phyloP scores from a whole-genome alignment of 148 eudicot species.

The Bassia scoparia region DNA sequence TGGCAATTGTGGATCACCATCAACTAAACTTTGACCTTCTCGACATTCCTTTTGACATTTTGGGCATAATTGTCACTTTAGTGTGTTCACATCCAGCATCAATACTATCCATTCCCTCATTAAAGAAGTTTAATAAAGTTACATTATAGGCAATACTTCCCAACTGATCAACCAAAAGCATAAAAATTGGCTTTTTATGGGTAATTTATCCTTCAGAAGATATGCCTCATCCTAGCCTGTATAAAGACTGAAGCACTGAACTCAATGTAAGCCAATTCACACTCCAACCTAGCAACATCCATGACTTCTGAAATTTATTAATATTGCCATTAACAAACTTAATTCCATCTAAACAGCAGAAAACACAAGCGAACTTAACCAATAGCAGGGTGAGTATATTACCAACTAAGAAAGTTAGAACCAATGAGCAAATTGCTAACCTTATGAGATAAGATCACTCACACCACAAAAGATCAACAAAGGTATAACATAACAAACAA shows the following conservation, averaged over 20 bases:
- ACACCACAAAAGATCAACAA: not conserved
- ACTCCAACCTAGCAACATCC: not conserved
- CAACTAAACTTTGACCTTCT: no score
- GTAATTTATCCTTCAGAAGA: not conserved
- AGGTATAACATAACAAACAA: not conserved
- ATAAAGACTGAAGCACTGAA: not conserved
- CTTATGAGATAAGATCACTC: not conserved
- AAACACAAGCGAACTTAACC: not conserved
- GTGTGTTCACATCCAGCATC: not conserved
- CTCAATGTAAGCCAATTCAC: not conserved
- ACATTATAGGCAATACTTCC: not conserved
- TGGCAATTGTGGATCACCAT: no score
- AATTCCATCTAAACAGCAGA: not conserved
- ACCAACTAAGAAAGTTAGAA: not conserved
- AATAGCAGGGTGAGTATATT: not conserved
- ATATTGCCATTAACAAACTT: not conserved
- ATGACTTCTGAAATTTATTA: not conserved
- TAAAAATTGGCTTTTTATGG: not conserved
- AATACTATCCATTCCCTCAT: not conserved
- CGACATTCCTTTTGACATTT: no score
- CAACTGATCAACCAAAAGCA: not conserved
- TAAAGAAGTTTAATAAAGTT: not conserved
- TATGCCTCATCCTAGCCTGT: not conserved
- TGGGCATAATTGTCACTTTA: not conserved
- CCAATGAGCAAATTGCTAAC: not conserved